Base-by-base conservation (phyloP, 1,139 yeast species). In the Fermentozyma sake region DNA sequence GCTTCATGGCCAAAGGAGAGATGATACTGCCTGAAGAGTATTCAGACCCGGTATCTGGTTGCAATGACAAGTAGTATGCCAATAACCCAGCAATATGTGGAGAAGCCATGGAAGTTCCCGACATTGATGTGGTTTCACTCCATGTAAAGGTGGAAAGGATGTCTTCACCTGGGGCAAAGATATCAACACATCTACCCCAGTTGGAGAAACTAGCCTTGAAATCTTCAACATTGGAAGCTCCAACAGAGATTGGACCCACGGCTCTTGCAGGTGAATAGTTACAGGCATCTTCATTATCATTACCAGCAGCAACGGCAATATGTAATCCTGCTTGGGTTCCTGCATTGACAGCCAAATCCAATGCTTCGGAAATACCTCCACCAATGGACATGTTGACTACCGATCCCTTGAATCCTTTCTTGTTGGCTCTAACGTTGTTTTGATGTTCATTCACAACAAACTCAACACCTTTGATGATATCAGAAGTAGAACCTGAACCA, bases 21-120 rank as follows among this genome's bases (percentile, higher is more conserved):
- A 60, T 41, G 4, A 48, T 17, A 3, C 27, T 35, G 3, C 46
- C 41, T 4, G 34, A 30, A 6, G 46, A 37, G 29, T 37, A 65
- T 40, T 61, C 69, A 15, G 69, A 61, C 21, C 47, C 53, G 12
- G 44, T 42, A 20, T 55, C 61, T 14, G 70, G 71, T 37, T 58
- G 62, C 39, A 63, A 58, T 10, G 70, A 63, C 39, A 63, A 49
- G 38, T 47, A 61, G 48, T 62, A 62, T 3, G 68, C 47, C 39
- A 62, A 54, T 33, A 63, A 56, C 7, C 71, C 70, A 27, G 63
- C 53, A 28, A 64, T 54, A 35, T 63, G 69, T 9, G 70, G 70
- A 5, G 67, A 48, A 4, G 71, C 70, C 71, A 62, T 63, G 12
- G 68, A 61, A 5, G 71, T 64, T 29, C 71, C 71, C 3, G 68